A percentile compares a stretch with the other conserved stretches of the same genome.
Conservation (phyloP, 768 basidiomycete species). For the Leccinum aurantiacum region DNA sequence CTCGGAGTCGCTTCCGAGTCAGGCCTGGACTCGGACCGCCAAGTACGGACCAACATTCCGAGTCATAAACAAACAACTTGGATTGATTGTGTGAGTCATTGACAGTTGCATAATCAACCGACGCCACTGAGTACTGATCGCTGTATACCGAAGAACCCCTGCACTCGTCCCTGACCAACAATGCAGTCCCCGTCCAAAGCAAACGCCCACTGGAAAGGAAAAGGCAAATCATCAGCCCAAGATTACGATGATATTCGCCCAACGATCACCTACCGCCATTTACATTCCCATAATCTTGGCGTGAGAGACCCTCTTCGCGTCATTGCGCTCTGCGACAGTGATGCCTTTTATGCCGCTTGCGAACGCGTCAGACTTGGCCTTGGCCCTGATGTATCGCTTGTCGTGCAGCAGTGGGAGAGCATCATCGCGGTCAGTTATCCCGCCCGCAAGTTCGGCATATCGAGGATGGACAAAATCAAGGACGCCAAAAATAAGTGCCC, state of each 20-base stretch:
- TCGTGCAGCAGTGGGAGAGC: conserved; percentile 85
- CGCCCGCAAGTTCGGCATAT: conserved; percentile 89
- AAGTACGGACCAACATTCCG: background rate
- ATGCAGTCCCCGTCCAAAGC: conserved; percentile 25
- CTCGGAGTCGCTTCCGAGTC: background rate
- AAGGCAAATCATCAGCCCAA: conserved; percentile 43
- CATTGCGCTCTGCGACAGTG: conserved; percentile 88
- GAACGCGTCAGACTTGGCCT: conserved; percentile 80
- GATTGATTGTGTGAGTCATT: background rate
- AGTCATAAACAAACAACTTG: background rate
- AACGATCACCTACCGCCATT: conserved; percentile 75
- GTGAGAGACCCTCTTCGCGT: conserved; percentile 77
- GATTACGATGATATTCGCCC: conserved; percentile 65
- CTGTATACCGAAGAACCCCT: too few species aligned
- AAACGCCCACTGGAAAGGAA: conserved; percentile 51
- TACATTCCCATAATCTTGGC: conserved; percentile 66
- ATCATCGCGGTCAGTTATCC: conserved; percentile 96
- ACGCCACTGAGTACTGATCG: too few species aligned
- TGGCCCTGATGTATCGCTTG: conserved; percentile 62
- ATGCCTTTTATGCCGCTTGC: conserved; percentile 82
- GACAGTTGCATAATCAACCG: too few species aligned
- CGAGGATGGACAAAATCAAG: conserved; percentile 80
- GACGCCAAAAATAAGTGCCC: conserved; percentile 89
- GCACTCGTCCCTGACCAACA: background rate
- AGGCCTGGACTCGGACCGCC: too few species aligned